These are phyloP conservation scores for Schizochytrium sp. DNA, from an alignment of 108 stramenopile genomes.

Conservation along the genomic window DNA sequence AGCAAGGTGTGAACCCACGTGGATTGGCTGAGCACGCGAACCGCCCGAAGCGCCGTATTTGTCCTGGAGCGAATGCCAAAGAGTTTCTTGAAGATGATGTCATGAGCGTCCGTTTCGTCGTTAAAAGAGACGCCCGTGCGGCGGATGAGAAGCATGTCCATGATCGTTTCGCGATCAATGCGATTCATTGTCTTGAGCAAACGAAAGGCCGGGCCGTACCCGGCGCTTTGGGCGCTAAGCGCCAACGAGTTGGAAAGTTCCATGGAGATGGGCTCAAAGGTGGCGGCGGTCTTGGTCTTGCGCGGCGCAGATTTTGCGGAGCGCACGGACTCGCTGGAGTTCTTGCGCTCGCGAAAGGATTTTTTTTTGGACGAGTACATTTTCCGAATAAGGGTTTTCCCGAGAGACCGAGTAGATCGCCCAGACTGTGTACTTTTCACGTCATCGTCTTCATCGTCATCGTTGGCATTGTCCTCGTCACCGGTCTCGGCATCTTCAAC, in stretches of 20 bases:
- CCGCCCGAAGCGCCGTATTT: neutral
- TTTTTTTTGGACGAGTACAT: neutral
- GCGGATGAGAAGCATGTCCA: neutral
- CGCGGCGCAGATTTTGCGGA: neutral
- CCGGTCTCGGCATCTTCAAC: neutral
- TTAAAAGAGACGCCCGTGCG: neutral
- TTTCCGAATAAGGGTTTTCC: neutral
- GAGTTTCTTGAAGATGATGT: neutral
- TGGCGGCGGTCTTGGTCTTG: neutral
- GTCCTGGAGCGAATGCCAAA: slow-evolving; percentile 2
- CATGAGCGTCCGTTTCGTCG: neutral
- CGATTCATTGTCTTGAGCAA: neutral
- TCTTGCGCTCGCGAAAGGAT: neutral
- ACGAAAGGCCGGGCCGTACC: neutral
- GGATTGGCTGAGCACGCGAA: neutral
- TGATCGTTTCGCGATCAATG: neutral
- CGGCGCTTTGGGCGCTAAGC: neutral
- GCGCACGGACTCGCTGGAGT: neutral
- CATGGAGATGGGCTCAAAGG: neutral
- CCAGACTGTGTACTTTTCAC: neutral
- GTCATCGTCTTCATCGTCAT: neutral
- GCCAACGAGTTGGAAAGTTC: neutral
- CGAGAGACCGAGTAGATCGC: neutral
- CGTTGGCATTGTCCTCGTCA: neutral
- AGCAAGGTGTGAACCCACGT: neutral